Evolutionary conservation across 75 land plant genomes (phyloP), one percentile per base, ranked within the genome.

Genomic region (Cryptomeria japonica): DNA sequence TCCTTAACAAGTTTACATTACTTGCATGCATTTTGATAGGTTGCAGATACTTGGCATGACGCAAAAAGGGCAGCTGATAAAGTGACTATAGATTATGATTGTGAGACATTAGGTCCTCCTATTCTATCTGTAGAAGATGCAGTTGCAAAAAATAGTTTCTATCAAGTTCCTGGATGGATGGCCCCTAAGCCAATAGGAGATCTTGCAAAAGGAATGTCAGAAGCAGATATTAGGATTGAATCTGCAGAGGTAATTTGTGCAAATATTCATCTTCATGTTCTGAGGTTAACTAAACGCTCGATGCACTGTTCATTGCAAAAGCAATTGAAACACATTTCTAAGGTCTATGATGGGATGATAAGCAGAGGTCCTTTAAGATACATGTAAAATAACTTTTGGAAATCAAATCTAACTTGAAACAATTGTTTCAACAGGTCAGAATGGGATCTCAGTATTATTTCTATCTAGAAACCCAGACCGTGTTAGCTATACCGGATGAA

Each of bases 401-500:
- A 88, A 51, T 34, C 31, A 39, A 25, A 77, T 8, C 32, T 72
- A 72, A 72, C 76, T 72, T 32, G 34, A 72, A 51, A 32, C 76
- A 72, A 0, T 72, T 41, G 39, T 78, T 78, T 88, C 49, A 82
- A 32, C 89, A 97, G 99, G 93, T 97, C 16, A 88, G 84, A 86
- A 93, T 92, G 85, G 94, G 94, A 22, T 95, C 96, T 8, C 99
- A 97, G 87, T 96, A 96, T 80, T 93, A 91, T 87, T 96, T 96
- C 85, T 96, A 96, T 85, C 92, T 96, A 95, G 99, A 97, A 88
- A 96, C 96, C 13, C 96, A 97, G 87, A 92, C 97, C 11, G 93
- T 96, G 31, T 93, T 98, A 79, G 99, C 94, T n/a, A 77, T 97
- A 38, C 99, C 97, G 55, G 99, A 97, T 91, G 99, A 97, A 91